Evolutionary conservation across 2,329 filamentous ascomycete species (phyloP).

Genomic region (Thelonectria olida): DNA sequence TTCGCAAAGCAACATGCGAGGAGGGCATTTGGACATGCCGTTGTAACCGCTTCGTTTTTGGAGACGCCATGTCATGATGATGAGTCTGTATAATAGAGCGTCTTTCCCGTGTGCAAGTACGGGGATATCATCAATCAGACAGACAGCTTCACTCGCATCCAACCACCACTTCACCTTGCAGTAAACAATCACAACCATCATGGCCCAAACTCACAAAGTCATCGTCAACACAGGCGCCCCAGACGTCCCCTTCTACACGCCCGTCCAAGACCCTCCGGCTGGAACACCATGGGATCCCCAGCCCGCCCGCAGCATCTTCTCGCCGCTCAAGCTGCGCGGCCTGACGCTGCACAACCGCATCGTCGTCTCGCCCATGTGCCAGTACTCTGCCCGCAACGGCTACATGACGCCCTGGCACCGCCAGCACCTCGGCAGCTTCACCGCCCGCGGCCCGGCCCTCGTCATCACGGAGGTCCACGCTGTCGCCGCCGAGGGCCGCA

Average conservation of each 20-base stretch:
- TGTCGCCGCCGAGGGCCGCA: slow-evolving; percentile 73
- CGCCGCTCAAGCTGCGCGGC: slow-evolving; percentile 54
- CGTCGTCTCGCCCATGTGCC: slow-evolving; percentile 59
- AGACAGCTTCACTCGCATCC: neutral
- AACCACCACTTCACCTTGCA: neutral
- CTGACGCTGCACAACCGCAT: slow-evolving; percentile 57
- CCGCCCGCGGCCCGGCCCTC: slow-evolving; percentile 61
- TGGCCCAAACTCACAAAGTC: slow-evolving; percentile 17
- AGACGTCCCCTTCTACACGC: slow-evolving; percentile 38
- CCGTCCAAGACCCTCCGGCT: slow-evolving; percentile 36
- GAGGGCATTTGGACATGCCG: neutral
- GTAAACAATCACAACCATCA: neutral
- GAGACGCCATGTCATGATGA: neutral
- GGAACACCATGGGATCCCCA: slow-evolving; percentile 37
- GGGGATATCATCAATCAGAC: neutral
- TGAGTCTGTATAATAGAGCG: too few relatives aligned
- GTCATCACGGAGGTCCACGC: slow-evolving; percentile 74
- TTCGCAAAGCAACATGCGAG: too few relatives aligned
- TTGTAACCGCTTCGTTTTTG: slow-evolving; percentile 1
- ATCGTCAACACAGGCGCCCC: slow-evolving; percentile 34
- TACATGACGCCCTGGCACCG: slow-evolving; percentile 55
- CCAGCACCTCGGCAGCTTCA: slow-evolving; percentile 50
- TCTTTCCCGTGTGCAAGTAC: too few relatives aligned
- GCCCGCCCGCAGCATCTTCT: slow-evolving; percentile 48
- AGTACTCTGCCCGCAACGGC: slow-evolving; percentile 51